These are phyloP conservation scores for Pleurotus sapidus DNA, from an alignment of 768 basidiomycete species.

Conservation along the genomic window DNA sequence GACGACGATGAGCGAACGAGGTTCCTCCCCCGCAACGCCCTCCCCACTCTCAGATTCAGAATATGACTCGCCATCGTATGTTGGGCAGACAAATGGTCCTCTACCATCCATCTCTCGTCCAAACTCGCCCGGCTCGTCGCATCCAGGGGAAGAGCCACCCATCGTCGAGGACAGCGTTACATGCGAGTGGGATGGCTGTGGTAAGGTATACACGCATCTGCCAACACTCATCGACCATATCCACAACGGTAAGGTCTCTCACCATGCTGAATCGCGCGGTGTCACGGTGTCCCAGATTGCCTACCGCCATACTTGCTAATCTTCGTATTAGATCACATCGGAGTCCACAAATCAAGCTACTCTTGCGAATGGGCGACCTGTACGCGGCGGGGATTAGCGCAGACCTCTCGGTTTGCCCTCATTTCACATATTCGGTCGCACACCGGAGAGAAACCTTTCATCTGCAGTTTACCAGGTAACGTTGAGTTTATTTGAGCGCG, in stretches of 20 bases:
- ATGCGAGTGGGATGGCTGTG: slow-evolving; percentile 87
- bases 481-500: slow-evolving; percentile 19
- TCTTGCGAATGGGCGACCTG: slow-evolving; percentile 91
- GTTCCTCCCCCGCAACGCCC: slow-evolving; percentile 28
- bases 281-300: neutral
- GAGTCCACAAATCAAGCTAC: slow-evolving; percentile 80
- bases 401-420: slow-evolving; percentile 87
- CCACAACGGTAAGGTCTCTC: slow-evolving; percentile 58
- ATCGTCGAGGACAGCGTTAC: slow-evolving; percentile 56
- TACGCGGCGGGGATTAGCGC: slow-evolving; percentile 72
- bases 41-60: slow-evolving; percentile 35
- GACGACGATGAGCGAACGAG: no score
- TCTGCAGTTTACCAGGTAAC: slow-evolving; percentile 73
- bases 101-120: slow-evolving; percentile 34
- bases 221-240: slow-evolving; percentile 81
- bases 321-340: slow-evolving; percentile 66
- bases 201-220: slow-evolving; percentile 66
- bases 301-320: neutral
- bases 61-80: slow-evolving; percentile 20
- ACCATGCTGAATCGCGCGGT: neutral
- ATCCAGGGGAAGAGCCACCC: slow-evolving; percentile 9
- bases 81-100: neutral
- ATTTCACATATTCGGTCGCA: slow-evolving; percentile 90
- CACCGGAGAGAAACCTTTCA: slow-evolving; percentile 93
- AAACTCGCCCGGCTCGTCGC: slow-evolving; percentile 31